These are phyloP conservation scores for Hansenula lynferdii DNA, from an alignment of 1,139 yeast species.

Conservation along the genomic window DNA sequence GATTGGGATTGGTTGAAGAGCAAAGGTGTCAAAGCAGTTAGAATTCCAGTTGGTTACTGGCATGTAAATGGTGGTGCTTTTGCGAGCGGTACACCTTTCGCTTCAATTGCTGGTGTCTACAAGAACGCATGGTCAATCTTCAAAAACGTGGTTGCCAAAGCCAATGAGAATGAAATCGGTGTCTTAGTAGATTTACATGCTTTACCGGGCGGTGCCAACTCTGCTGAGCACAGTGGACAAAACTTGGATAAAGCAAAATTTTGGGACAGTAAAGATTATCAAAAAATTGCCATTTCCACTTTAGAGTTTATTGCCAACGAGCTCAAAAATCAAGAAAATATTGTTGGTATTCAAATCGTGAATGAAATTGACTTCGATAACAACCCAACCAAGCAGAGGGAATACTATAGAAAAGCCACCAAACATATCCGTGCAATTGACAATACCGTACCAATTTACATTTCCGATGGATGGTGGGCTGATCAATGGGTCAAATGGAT, in stretches of 20 bases:
- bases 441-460: constrained; percentile 58
- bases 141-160: constrained; percentile 24
- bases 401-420: constrained; percentile 68
- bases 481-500: constrained; percentile 75
- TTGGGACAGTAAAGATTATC: constrained; percentile 48
- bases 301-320: constrained; percentile 62
- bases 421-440: constrained; percentile 55
- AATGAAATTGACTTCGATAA: constrained; percentile 74
- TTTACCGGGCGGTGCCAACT: constrained; percentile 89
- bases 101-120: constrained; percentile 50
- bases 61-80: constrained; percentile 58
- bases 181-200: constrained; percentile 85
- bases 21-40: constrained; percentile 66
- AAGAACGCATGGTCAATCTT: constrained; percentile 64
- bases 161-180: constrained; percentile 46
- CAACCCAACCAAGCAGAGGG: constrained; percentile 45
- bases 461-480: constrained; percentile 95
- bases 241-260: constrained; percentile 52
- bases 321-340: constrained; percentile 52
- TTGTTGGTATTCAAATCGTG: constrained; percentile 77
- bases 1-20: constrained; percentile 78
- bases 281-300: constrained; percentile 43
- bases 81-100: constrained; percentile 60
- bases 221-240: constrained; percentile 80
- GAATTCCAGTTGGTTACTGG: constrained; percentile 94